Conservation (phyloP, 768 basidiomycete genomes). For the Pholiota conissans region DNA sequence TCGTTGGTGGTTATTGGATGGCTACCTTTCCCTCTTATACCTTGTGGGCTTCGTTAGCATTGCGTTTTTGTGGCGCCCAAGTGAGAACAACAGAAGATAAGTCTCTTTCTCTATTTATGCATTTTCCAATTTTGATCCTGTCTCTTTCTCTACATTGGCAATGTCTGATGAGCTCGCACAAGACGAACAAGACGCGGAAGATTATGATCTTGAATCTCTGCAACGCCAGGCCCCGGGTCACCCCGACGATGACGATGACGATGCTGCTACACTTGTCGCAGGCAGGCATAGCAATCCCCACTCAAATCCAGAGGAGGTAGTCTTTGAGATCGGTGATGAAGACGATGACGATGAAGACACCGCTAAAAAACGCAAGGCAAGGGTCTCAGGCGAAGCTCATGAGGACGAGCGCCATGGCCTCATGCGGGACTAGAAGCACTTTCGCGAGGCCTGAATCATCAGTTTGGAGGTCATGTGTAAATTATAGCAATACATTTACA, state of each 20-base stretch:
- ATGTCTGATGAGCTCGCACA: conserved; percentile 98
- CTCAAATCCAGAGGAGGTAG: conserved; percentile 68
- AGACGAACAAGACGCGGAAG: conserved; percentile 91
- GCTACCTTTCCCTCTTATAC: conserved; percentile 90
- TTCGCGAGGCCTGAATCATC: conserved; percentile 4
- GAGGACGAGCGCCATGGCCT: conserved; percentile 67
- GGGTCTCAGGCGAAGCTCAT: conserved; percentile 45
- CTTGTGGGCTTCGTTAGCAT: conserved; percentile 78
- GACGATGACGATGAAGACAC: conserved; percentile 63
- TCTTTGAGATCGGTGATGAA: conserved; percentile 91
- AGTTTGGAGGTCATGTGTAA: conserved; percentile 25
- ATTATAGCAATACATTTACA: conserved; percentile 33
- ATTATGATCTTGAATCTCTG: conserved; percentile 84
- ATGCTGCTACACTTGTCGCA: conserved; percentile 73
- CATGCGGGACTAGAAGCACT: conserved; percentile 38
- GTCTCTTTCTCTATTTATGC: conserved; percentile 28
- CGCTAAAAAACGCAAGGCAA: conserved; percentile 48
- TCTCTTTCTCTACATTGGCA: conserved; percentile 62
- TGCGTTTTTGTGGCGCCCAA: conserved; percentile 92
- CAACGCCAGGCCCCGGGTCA: conserved; percentile 50
- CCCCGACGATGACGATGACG: conserved; percentile 59
- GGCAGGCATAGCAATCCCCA: conserved; percentile 48
- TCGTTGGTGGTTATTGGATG: conserved; percentile 97
- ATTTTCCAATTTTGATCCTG: conserved; percentile 23
- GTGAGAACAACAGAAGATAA: conserved; percentile 85